A percentile compares a stretch with the other conserved stretches of the same genome.
Evolutionary conservation across 2,329 filamentous ascomycete species (phyloP).

Genomic region (Hypoxylon sp.): DNA sequence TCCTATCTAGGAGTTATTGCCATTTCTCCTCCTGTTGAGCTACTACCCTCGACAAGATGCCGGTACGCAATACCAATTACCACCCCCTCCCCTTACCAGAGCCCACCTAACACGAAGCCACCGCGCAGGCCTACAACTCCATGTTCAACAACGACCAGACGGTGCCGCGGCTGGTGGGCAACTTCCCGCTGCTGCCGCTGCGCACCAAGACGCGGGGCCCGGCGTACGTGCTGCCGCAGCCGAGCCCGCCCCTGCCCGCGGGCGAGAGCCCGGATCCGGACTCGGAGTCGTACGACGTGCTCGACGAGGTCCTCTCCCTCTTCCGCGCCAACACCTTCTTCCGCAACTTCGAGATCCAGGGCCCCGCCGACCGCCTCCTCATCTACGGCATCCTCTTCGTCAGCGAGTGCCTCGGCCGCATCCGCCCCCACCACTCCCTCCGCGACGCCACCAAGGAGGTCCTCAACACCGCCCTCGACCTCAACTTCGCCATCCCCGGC

Average conservation of each 20-base stretch:
- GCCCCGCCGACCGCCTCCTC: conserved; percentile 89
- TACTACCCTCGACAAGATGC: conserved; percentile 52
- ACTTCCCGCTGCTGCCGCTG: conserved; percentile 93
- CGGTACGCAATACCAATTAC: conserved; percentile 48
- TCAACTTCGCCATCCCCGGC: conserved; percentile 91
- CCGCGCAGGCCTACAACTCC: conserved; percentile 88
- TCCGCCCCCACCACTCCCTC: conserved; percentile 74
- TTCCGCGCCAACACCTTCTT: conserved; percentile 99
- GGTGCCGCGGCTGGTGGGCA: conserved; percentile 71
- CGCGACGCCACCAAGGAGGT: conserved; percentile 75
- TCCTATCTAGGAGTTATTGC: too few relatives aligned
- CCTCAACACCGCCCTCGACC: conserved; percentile 88
- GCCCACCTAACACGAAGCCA: conserved; percentile 15
- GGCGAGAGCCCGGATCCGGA: conserved; percentile 78
- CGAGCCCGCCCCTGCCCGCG: conserved; percentile 63
- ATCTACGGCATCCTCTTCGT: conserved; percentile 97
- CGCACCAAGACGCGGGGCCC: conserved; percentile 96
- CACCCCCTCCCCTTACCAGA: conserved; percentile 2
- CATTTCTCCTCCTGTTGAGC: conserved; percentile 31
- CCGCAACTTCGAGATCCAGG: conserved; percentile 99
- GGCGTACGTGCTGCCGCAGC: conserved; percentile 80
- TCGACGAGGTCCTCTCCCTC: conserved; percentile 90
- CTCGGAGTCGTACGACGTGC: conserved; percentile 91
- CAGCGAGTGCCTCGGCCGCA: conserved; percentile 87
- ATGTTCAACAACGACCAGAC: conserved; percentile 89